These are phyloP conservation scores for Moesziomyces sp. DNA, from an alignment of 1,284 basidiomycete genomes.

Conservation along the genomic window DNA sequence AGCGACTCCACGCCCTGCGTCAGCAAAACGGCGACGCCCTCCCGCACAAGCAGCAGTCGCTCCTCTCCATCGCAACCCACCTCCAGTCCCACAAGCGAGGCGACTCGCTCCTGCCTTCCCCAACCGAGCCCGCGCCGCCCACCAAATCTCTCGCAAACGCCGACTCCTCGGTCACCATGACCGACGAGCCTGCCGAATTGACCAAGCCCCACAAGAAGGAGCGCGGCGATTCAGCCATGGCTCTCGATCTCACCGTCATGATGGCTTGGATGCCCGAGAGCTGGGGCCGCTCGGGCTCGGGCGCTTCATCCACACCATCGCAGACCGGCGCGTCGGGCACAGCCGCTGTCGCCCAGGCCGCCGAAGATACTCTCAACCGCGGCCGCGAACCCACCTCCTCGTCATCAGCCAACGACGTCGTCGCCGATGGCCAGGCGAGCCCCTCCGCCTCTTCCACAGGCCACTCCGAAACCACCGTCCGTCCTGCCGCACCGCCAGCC, in stretches of 20 bases:
- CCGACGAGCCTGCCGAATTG: constrained; percentile 9
- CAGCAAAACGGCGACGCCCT: constrained; percentile 48
- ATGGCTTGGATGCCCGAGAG: constrained; percentile 49
- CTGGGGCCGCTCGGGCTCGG: constrained; percentile 19
- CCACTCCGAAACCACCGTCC: constrained; percentile 43
- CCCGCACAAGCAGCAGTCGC: constrained; percentile 48
- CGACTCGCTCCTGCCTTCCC: constrained; percentile 31
- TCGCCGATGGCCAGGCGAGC: constrained; percentile 32
- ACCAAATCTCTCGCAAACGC: constrained; percentile 7
- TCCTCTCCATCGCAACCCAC: constrained; percentile 48
- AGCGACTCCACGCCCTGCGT: constrained; percentile 56
- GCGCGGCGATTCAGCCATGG: constrained; percentile 54
- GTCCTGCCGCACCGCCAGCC: constrained; percentile 26
- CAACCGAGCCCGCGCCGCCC: constrained; percentile 1
- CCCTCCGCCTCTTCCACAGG: constrained; percentile 38
- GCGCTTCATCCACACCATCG: constrained; percentile 10
- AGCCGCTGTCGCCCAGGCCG: constrained; percentile 50
- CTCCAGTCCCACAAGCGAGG: constrained; percentile 35
- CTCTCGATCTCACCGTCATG: constrained; percentile 59
- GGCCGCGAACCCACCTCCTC: constrained; percentile 28
- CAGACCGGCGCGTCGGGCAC: constrained; percentile 29
- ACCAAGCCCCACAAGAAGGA: constrained; percentile 6
- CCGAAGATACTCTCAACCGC: constrained; percentile 39
- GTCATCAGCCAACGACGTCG: not conserved
- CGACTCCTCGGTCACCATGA: constrained; percentile 13